phyloP scores from a whole-genome alignment of 1,284 basidiomycete species.

The Inonotus hispidus region DNA sequence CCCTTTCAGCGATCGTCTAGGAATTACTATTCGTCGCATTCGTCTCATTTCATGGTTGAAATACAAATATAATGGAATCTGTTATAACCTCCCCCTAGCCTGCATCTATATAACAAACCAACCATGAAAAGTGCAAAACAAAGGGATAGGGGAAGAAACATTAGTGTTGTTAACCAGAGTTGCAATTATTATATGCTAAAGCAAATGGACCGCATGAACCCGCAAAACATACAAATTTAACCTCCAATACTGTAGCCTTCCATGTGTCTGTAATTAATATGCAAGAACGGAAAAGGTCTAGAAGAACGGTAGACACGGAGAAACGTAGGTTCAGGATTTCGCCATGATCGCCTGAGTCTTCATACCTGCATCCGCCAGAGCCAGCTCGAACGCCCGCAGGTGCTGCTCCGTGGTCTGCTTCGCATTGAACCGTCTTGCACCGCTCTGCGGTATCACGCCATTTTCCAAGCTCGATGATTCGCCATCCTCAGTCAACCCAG shows the following conservation, averaged over 20 bases:
- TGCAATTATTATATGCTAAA: not conserved
- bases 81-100: not conserved
- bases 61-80: too few species aligned
- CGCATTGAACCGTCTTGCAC: constrained; percentile 48
- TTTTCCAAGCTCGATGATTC: constrained; percentile 11
- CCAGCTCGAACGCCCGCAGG: constrained; percentile 63
- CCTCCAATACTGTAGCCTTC: not conserved
- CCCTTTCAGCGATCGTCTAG: too few species aligned
- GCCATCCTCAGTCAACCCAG: constrained; percentile 43
- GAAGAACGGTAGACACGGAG: not conserved
- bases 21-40: too few species aligned
- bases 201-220: not conserved
- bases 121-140: not conserved
- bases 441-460: constrained; percentile 26
- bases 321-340: constrained; percentile 30
- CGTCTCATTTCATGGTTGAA: too few species aligned
- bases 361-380: constrained; percentile 59
- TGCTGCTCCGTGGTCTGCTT: constrained; percentile 69
- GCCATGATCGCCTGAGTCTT: constrained; percentile 78
- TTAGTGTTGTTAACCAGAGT: constrained; percentile 1
- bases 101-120: not conserved
- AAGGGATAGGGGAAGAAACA: not conserved
- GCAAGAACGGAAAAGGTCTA: not conserved
- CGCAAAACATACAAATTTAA: not conserved
- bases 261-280: not conserved